A percentile compares a stretch with the other conserved stretches of the same genome.
phyloP scores from a whole-genome alignment of 495 filamentous ascomycete species.

The Hypoxylon rickii region DNA sequence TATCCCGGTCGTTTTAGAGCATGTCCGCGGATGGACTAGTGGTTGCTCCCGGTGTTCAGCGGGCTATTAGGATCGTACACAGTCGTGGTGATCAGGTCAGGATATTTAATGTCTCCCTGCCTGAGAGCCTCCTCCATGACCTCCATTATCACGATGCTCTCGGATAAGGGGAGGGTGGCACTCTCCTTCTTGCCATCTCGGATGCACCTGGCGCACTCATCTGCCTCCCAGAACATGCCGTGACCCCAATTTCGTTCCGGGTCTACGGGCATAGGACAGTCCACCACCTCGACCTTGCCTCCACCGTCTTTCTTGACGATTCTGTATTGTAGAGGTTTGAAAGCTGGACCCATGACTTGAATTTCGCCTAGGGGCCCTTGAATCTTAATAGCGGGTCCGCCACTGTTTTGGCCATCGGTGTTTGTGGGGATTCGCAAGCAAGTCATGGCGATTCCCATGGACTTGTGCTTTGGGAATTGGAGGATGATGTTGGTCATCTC shows the following conservation, averaged over 20 bases:
- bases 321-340: slow-evolving; percentile 68
- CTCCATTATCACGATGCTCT: slow-evolving; percentile 92
- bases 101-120: slow-evolving; percentile 78
- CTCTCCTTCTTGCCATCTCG: slow-evolving; percentile 83
- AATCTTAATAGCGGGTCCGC: slow-evolving; percentile 75
- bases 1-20: background rate
- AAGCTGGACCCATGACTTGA: slow-evolving; percentile 76
- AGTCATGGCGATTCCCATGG: slow-evolving; percentile 79
- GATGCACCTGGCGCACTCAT: slow-evolving; percentile 83
- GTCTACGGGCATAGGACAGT: slow-evolving; percentile 66
- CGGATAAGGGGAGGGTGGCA: slow-evolving; percentile 70
- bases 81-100: slow-evolving; percentile 77
- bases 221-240: slow-evolving; percentile 96
- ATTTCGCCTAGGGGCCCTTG: slow-evolving; percentile 88
- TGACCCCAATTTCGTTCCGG: slow-evolving; percentile 60
- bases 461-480: slow-evolving; percentile 69
- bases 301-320: slow-evolving; percentile 56
- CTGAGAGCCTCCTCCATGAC: slow-evolving; percentile 87
- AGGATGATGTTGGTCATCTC: slow-evolving; percentile 80
- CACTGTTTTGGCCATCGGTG: slow-evolving; percentile 63
- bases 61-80: slow-evolving; percentile 65
- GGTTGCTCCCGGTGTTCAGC: slow-evolving; percentile 52
- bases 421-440: slow-evolving; percentile 69
- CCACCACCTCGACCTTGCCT: slow-evolving; percentile 58
- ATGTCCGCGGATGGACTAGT: background rate